Evolutionary conservation across 805 yeast species (phyloP).

Genomic region (Monosporozyma aquatica): DNA sequence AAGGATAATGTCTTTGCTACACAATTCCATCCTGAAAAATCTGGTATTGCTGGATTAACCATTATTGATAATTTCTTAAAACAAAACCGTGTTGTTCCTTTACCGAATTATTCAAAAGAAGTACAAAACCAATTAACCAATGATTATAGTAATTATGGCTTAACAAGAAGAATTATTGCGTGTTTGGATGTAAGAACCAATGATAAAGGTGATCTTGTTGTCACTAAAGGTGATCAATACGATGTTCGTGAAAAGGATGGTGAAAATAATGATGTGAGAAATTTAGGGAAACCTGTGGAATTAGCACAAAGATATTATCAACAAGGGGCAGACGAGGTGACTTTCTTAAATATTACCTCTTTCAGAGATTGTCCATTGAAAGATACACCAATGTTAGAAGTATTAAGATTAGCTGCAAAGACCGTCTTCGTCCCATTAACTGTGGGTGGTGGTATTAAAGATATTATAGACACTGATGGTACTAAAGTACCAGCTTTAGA

Average conservation of each 20-base stretch:
- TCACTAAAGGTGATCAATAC: constrained; percentile 97
- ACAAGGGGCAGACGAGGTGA: constrained; percentile 97
- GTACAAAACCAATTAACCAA: constrained; percentile 20
- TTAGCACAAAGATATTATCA: constrained; percentile 81
- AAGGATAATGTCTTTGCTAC: constrained; percentile 83
- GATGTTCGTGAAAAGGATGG: constrained; percentile 76
- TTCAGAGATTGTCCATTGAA: constrained; percentile 87
- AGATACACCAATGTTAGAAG: constrained; percentile 94
- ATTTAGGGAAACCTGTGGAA: constrained; percentile 93
- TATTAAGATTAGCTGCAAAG: constrained; percentile 70
- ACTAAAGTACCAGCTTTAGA: constrained; percentile 72
- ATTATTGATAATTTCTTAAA: constrained; percentile 66
- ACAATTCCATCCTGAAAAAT: constrained; percentile 98
- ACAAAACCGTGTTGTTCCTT: constrained; percentile 18
- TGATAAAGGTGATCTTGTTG: constrained; percentile 91
- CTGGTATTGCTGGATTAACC: constrained; percentile 81
- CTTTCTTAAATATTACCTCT: constrained; percentile 90
- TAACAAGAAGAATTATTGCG: constrained; percentile 87
- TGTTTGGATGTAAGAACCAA: constrained; percentile 95
- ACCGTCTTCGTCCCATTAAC: constrained; percentile 94
- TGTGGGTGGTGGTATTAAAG: constrained; percentile 97
- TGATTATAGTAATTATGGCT: constrained; percentile 45
- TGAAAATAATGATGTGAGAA: constrained; percentile 59
- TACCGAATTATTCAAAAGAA: constrained; percentile 17
- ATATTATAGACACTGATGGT: constrained; percentile 79